Percentiles rank a stretch among this genome's conserved stretches.
Evolutionary conservation across 345 rosid species (phyloP).

Genomic region (Bruguiera sexangula): DNA sequence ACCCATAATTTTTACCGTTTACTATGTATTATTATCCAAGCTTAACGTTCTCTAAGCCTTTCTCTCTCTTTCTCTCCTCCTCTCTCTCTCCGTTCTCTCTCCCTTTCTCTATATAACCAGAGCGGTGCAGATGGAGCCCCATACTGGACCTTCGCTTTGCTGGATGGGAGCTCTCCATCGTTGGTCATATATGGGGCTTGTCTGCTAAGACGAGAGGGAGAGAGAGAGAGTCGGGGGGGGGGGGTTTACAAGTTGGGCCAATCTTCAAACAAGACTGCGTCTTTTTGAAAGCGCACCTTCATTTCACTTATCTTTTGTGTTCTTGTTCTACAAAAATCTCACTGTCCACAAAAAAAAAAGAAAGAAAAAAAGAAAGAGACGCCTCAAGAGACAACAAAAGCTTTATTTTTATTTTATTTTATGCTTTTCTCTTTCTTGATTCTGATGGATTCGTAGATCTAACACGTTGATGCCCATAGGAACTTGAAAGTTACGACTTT

Average conservation of each 20-base stretch:
- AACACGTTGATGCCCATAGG: conserved; percentile 29
- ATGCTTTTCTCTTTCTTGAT: neutral
- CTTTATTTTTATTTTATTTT: conserved; percentile 9
- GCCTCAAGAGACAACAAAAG: neutral
- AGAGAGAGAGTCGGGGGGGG: conserved; percentile 16
- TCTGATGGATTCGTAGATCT: conserved; percentile 61
- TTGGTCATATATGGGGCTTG: conserved; percentile 70
- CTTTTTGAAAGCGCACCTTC: neutral
- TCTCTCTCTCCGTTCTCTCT: conserved; percentile 6
- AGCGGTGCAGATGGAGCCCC: conserved; percentile 81
- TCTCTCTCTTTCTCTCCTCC: conserved; percentile 10
- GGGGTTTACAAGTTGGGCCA: conserved; percentile 10
- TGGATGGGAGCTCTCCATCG: conserved; percentile 67
- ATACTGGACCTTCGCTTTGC: conserved; percentile 69
- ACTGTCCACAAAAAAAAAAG: neutral
- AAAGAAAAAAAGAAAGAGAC: neutral
- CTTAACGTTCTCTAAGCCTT: conserved; percentile 17
- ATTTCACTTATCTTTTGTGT: conserved; percentile 6
- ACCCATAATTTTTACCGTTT: conserved; percentile 1
- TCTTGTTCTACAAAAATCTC: conserved; percentile 18
- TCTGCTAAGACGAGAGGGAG: conserved; percentile 34
- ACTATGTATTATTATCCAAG: conserved; percentile 5
- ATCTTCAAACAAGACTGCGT: conserved; percentile 10
- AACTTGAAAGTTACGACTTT: conserved; percentile 20
- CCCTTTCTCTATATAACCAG: conserved; percentile 6